phyloP scores from a whole-genome alignment of 768 basidiomycete genomes.

The Boletus reticulatus region DNA sequence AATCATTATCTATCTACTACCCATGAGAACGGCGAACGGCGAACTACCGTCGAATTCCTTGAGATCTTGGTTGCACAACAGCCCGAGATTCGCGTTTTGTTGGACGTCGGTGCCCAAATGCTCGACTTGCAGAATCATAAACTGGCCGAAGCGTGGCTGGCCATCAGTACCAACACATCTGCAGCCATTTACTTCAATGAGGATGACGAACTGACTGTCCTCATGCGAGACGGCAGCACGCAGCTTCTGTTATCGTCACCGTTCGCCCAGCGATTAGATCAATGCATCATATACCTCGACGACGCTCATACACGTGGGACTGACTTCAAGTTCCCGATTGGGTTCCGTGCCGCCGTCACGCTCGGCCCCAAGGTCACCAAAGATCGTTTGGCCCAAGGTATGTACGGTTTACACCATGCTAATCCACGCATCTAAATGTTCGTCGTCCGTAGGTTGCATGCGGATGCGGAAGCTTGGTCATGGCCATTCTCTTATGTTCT shows the following conservation, averaged over 20 bases:
- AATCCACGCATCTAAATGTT: not conserved
- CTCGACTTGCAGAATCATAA: slow-evolving; percentile 44
- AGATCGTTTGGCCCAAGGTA: slow-evolving; percentile 48
- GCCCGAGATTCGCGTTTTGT: slow-evolving; percentile 40
- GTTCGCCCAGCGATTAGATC: not conserved
- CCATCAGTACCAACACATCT: slow-evolving; percentile 20
- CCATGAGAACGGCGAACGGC: slow-evolving; percentile 7
- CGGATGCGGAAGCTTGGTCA: slow-evolving; percentile 46
- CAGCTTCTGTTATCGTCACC: not conserved
- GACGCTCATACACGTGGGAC: slow-evolving; percentile 51
- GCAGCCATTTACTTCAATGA: slow-evolving; percentile 44
- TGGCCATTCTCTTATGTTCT: slow-evolving; percentile 46
- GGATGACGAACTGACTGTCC: slow-evolving; percentile 3
- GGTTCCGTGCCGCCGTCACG: slow-evolving; percentile 20
- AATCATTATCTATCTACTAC: slow-evolving; percentile 27
- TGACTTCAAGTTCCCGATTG: slow-evolving; percentile 46
- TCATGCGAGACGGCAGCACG: not conserved
- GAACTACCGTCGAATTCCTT: slow-evolving; percentile 26
- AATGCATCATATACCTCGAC: slow-evolving; percentile 43
- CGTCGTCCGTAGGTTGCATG: slow-evolving; percentile 39
- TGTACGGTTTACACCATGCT: not conserved
- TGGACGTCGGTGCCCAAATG: slow-evolving; percentile 58
- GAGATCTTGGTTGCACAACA: slow-evolving; percentile 28
- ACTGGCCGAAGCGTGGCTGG: slow-evolving; percentile 28
- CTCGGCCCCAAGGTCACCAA: slow-evolving; percentile 51